These are phyloP conservation scores for Aspergillus niger DNA, from an alignment of 2,329 filamentous ascomycete genomes.

Conservation along the genomic window DNA sequence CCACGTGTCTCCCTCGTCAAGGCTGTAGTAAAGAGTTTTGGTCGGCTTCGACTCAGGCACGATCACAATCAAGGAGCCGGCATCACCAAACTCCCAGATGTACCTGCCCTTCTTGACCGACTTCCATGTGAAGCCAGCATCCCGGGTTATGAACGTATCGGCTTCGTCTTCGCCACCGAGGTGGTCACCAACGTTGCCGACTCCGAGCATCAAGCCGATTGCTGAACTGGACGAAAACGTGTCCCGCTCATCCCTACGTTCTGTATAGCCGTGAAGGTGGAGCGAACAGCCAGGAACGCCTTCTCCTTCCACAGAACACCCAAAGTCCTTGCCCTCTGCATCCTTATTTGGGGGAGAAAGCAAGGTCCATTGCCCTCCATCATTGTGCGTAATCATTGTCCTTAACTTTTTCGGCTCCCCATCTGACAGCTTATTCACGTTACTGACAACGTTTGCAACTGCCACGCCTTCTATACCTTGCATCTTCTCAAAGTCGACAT, in stretches of 20 bases:
- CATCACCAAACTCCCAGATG: constrained; percentile 94
- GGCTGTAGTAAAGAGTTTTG: constrained; percentile 71
- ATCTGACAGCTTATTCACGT: constrained; percentile 64
- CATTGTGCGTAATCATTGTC: constrained; percentile 94
- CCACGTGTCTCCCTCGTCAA: constrained; percentile 83
- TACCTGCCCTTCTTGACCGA: constrained; percentile 83
- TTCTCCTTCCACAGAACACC: constrained; percentile 62
- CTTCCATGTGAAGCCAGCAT: constrained; percentile 88
- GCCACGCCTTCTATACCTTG: constrained; percentile 86
- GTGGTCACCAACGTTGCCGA: constrained; percentile 82
- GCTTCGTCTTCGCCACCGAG: constrained; percentile 69
- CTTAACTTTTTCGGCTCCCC: constrained; percentile 73
- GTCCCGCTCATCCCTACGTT: constrained; percentile 76
- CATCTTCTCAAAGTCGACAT: constrained; percentile 96
- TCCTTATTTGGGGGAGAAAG: constrained; percentile 72
- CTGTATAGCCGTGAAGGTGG: constrained; percentile 94
- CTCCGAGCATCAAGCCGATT: constrained; percentile 84
- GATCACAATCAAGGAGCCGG: constrained; percentile 88
- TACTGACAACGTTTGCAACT: constrained; percentile 81
- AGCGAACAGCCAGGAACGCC: constrained; percentile 71
- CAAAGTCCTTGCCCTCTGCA: constrained; percentile 69
- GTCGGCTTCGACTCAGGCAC: constrained; percentile 71
- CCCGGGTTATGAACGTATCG: constrained; percentile 86
- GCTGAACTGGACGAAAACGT: constrained; percentile 88
- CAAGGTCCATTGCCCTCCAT: constrained; percentile 83